A percentile compares a stretch with the other conserved stretches of the same genome.
Evolutionary conservation across 1,284 basidiomycete genomes (phyloP).

Genomic region (Leccinum insigne): DNA sequence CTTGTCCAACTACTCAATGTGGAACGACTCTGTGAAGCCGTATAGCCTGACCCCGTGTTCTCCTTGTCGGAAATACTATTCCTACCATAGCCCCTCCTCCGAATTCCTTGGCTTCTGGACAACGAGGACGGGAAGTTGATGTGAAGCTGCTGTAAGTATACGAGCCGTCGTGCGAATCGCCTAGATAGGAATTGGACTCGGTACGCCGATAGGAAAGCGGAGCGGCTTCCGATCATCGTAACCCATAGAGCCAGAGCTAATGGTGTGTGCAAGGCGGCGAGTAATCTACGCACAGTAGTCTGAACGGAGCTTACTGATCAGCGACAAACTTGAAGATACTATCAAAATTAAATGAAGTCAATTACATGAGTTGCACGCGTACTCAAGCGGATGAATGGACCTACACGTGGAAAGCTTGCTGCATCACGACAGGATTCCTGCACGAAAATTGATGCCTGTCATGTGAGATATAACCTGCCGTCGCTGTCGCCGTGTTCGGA

Average conservation of each 20-base stretch:
- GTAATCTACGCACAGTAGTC: not conserved
- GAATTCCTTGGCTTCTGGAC: conserved; percentile 57
- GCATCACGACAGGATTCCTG: conserved; percentile 53
- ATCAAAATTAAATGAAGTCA: conserved; percentile 1
- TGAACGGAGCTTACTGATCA: conserved; percentile 18
- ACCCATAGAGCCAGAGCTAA: conserved; percentile 56
- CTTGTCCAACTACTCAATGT: conserved; percentile 37
- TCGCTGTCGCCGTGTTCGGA: conserved; percentile 24
- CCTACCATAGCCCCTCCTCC: conserved; percentile 49
- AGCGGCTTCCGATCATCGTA: conserved; percentile 44
- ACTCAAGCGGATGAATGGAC: not conserved
- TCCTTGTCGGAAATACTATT: conserved; percentile 53
- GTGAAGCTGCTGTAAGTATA: conserved; percentile 32
- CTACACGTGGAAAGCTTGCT: conserved; percentile 32
- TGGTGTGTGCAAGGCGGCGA: not conserved
- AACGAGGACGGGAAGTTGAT: conserved; percentile 40
- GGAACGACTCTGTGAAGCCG: conserved; percentile 33
- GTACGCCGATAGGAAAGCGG: conserved; percentile 52
- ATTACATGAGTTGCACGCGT: not conserved
- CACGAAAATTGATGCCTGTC: conserved; percentile 51
- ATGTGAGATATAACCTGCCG: conserved; percentile 51
- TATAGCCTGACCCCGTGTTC: conserved; percentile 38
- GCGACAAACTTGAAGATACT: conserved; percentile 29
- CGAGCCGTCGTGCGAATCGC: conserved; percentile 53
- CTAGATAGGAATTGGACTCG: conserved; percentile 55